Evolutionary conservation across 2,329 filamentous ascomycete genomes (phyloP), one percentile per base, ranked within the genome.

Genomic region (Trichoderma citrinoviride): DNA sequence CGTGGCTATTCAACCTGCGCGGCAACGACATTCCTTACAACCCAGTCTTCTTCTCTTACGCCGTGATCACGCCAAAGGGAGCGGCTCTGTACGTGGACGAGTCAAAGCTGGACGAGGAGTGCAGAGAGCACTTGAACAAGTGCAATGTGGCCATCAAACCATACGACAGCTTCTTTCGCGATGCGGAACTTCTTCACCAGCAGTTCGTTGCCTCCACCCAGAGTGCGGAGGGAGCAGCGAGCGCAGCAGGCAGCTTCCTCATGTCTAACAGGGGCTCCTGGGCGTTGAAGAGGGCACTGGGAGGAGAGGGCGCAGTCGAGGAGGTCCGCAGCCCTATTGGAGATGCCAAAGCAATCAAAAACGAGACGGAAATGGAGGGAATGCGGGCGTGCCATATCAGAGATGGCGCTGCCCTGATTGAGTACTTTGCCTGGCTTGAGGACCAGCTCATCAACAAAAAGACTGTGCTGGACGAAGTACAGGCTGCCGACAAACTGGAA

Each of bases 21-120:
- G 95, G 95, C 71, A 95, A 85, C 76, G 95, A 98, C 75, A 98
- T 99, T 69, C 92, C 93, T 0, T 99, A 95, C 80, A 99, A 99
- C 74, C 95, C 95, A 0, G 95, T 99, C 56, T 98, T 99, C 82
- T 98, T 98, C 79, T 95, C 94, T 17, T 99, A 98, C 73, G 94
- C 94, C 50, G 85, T 95, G 47, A 81, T 99, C 68, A 98, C 95
- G 2, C 87, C 88, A 1, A 88, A 83, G 12, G 82, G 86, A 1
- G 91, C 90, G 25, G 93, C 88, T 1, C 83, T 99, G 5, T 99
- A 97, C 73, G 82, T 98, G 65, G 90, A 98, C 73, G 85, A 88
- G 14, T 84, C 85, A 15, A 97, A 97, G 76, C 78, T 98, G 29
- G 87, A 83, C 40, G 79, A 84, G 3, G 86, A 91, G 55, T 89